Percentiles rank a stretch among this genome's conserved stretches.
phyloP scores from a whole-genome alignment of 305 asterid genomes.

The Solanum chacoense region DNA sequence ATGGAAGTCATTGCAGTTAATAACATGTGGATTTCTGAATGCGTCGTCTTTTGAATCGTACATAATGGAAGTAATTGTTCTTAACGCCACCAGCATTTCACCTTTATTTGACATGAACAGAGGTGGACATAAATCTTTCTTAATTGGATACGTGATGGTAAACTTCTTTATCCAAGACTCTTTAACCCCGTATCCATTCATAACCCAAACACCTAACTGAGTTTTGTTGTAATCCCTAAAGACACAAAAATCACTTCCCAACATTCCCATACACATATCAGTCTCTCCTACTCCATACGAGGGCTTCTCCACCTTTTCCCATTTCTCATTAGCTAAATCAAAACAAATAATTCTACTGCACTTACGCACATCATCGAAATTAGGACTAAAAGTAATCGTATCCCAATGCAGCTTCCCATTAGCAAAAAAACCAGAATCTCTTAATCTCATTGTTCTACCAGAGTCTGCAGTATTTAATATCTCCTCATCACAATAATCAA shows the following conservation, averaged over 20 bases:
- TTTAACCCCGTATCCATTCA: constrained; percentile 24
- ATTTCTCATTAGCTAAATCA: neutral
- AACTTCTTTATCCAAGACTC: constrained; percentile 29
- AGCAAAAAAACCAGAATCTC: neutral
- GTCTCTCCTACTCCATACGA: neutral
- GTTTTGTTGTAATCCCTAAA: constrained; percentile 5
- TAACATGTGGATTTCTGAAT: constrained; percentile 9
- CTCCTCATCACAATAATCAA: neutral
- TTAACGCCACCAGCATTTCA: constrained; percentile 20
- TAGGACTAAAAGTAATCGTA: neutral
- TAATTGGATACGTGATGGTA: constrained; percentile 5
- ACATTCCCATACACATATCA: neutral
- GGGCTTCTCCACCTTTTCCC: neutral
- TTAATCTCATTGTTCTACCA: neutral
- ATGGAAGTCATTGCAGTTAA: neutral
- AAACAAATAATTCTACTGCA: neutral
- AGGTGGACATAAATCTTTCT: neutral
- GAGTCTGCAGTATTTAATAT: neutral
- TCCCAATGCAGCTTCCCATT: neutral
- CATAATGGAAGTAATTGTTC: constrained; percentile 6
- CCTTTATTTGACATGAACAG: constrained; percentile 26
- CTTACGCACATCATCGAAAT: neutral
- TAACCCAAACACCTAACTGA: constrained; percentile 31
- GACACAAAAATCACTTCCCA: constrained; percentile 21
- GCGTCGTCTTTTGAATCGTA: constrained; percentile 26